These are phyloP conservation scores for Gloeophyllum trabeum DNA, from an alignment of 768 basidiomycete species.

Conservation along the genomic window DNA sequence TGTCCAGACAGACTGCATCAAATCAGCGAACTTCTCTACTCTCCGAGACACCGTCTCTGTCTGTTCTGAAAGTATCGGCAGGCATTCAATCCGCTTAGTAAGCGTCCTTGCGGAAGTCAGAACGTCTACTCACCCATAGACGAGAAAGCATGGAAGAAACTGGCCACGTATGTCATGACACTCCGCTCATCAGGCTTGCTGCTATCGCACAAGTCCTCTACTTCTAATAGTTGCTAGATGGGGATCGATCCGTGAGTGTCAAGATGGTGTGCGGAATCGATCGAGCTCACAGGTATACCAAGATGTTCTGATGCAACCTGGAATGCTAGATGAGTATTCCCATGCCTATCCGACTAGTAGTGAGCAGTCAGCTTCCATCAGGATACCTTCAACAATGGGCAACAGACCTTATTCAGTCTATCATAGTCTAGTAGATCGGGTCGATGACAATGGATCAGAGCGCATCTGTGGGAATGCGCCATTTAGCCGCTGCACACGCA, in stretches of 20 bases:
- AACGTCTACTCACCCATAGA: conserved; percentile 73
- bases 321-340: conserved; percentile 84
- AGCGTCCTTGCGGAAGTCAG: no score
- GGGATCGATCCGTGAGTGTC: conserved; percentile 4
- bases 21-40: conserved; percentile 91
- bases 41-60: conserved; percentile 89
- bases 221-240: conserved; percentile 86
- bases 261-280: conserved; percentile 1
- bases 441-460: conserved; percentile 93
- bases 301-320: conserved; percentile 79
- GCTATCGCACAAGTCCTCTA: conserved; percentile 86
- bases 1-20: conserved; percentile 88
- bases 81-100: no score
- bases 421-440: conserved; percentile 92
- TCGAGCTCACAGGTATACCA: conserved; percentile 78
- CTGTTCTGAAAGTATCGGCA: conserved; percentile 74
- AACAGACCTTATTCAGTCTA: conserved; percentile 62
- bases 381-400: background rate
- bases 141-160: conserved; percentile 96
- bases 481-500: background rate
- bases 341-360: conserved; percentile 60
- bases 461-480: conserved; percentile 55
- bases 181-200: conserved; percentile 89
- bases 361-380: background rate
- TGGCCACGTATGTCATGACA: conserved; percentile 97